phyloP scores from a whole-genome alignment of 1,284 basidiomycete genomes.

The Lignosus rhinocerotis region DNA sequence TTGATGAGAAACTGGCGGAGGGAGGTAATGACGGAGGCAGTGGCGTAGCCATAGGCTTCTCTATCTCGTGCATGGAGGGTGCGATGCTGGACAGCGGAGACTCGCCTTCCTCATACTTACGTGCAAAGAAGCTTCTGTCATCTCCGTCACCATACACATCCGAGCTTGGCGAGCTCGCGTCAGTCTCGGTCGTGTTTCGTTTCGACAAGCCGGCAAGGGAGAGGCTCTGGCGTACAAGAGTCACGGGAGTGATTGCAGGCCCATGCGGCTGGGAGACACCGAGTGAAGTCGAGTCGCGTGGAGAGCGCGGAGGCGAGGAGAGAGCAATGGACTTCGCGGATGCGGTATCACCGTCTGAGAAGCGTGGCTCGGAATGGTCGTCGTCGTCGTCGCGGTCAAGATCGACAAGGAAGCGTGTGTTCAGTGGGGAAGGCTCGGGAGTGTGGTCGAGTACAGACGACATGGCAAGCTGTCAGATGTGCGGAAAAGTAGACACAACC shows the following conservation, averaged over 20 bases:
- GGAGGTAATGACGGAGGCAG: constrained; percentile 19
- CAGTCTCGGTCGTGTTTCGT: constrained; percentile 45
- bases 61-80: constrained; percentile 47
- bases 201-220: constrained; percentile 23
- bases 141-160: constrained; percentile 36
- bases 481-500: neutral
- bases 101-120: constrained; percentile 41
- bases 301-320: constrained; percentile 50
- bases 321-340: constrained; percentile 76
- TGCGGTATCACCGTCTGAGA: constrained; percentile 70
- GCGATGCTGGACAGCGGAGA: constrained; percentile 53
- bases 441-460: constrained; percentile 16
- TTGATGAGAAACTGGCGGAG: constrained; percentile 20
- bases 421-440: constrained; percentile 24
- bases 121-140: constrained; percentile 47
- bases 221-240: constrained; percentile 30
- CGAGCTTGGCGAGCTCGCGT: constrained; percentile 47
- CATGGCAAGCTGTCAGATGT: constrained; percentile 12
- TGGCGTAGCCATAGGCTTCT: constrained; percentile 29
- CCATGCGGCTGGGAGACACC: constrained; percentile 30
- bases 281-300: constrained; percentile 38
- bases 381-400: constrained; percentile 25
- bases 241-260: constrained; percentile 25
- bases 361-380: constrained; percentile 30
- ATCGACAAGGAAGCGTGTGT: constrained; percentile 31